Conservation (phyloP, 2,329 filamentous ascomycete genomes). For the Talaromyces sp. region DNA sequence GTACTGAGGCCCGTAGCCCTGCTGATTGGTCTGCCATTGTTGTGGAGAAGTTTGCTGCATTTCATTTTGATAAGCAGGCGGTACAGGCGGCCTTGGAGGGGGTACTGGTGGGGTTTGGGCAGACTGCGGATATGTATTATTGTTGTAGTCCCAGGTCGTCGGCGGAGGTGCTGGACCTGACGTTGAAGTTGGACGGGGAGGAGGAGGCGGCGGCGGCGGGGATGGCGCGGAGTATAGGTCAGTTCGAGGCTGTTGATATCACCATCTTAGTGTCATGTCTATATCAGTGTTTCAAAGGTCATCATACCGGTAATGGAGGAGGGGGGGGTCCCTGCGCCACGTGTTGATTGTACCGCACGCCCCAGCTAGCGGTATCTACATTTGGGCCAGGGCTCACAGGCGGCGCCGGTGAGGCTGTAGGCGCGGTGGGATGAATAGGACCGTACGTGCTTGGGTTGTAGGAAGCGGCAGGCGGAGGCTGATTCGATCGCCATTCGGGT, state of each 20-base stretch:
- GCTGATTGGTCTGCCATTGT: constrained; percentile 27
- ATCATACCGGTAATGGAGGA: constrained; percentile 36
- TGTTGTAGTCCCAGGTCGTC: constrained; percentile 20
- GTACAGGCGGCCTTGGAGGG: constrained; percentile 43
- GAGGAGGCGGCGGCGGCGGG: neutral
- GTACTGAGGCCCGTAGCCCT: constrained; percentile 29
- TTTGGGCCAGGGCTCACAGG: constrained; percentile 23
- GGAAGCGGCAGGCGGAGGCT: constrained; percentile 19
- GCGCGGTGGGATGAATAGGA: constrained; percentile 27
- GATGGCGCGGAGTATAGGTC: constrained; percentile 11
- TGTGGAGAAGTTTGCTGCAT: constrained; percentile 27
- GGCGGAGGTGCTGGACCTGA: constrained; percentile 1
- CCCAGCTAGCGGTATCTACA: constrained; percentile 41
- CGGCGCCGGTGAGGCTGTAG: constrained; percentile 21
- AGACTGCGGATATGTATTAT: constrained; percentile 3
- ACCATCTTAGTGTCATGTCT: neutral
- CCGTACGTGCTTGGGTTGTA: constrained; percentile 39
- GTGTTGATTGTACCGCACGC: constrained; percentile 42
- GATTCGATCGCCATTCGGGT: constrained; percentile 37
- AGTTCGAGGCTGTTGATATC: constrained; percentile 10
- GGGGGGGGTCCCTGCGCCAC: constrained; percentile 25
- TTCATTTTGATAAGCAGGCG: constrained; percentile 36
- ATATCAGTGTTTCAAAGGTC: neutral
- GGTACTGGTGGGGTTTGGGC: constrained; percentile 21
- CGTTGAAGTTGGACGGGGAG: constrained; percentile 9